Conservation (phyloP, 2,329 filamentous ascomycete genomes). For the Teratosphaeria pseudoeucalypti region DNA sequence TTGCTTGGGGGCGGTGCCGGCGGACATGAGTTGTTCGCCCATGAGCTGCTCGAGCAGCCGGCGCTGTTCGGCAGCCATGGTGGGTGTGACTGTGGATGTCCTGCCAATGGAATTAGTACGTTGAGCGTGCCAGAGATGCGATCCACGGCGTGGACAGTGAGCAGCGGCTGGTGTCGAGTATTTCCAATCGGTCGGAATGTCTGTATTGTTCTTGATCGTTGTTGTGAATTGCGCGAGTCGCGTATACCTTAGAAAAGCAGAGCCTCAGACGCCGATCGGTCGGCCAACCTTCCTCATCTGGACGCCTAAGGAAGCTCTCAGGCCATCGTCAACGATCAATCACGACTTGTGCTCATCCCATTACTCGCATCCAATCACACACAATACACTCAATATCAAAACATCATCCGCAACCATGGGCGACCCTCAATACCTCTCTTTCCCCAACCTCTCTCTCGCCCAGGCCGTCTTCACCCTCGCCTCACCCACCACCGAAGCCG, state of each 20-base stretch:
- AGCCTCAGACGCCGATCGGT: neutral
- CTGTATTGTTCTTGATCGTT: neutral
- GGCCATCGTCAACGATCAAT: neutral
- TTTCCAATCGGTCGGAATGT: neutral
- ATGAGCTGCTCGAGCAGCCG: conserved; percentile 94
- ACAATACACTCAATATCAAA: neutral
- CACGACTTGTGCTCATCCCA: neutral
- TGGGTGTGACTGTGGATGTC: conserved; percentile 6
- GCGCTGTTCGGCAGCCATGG: conserved; percentile 92
- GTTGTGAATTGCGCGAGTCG: neutral
- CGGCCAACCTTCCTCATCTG: neutral
- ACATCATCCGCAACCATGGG: conserved; percentile 39
- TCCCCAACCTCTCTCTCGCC: conserved; percentile 68
- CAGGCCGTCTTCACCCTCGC: conserved; percentile 83
- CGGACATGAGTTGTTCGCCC: conserved; percentile 61
- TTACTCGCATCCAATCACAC: neutral
- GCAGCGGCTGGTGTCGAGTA: too few relatives aligned
- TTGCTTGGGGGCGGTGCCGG: conserved; percentile 60
- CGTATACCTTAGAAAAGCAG: neutral
- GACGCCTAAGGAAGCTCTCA: neutral
- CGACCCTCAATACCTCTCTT: conserved; percentile 78
- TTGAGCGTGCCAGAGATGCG: neutral
- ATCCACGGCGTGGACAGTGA: neutral
- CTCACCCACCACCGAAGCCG: conserved; percentile 60
- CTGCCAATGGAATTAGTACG: neutral